Base-by-base conservation (phyloP, 2,329 filamentous ascomycete genomes). In the Colletotrichum chlorophyti region DNA sequence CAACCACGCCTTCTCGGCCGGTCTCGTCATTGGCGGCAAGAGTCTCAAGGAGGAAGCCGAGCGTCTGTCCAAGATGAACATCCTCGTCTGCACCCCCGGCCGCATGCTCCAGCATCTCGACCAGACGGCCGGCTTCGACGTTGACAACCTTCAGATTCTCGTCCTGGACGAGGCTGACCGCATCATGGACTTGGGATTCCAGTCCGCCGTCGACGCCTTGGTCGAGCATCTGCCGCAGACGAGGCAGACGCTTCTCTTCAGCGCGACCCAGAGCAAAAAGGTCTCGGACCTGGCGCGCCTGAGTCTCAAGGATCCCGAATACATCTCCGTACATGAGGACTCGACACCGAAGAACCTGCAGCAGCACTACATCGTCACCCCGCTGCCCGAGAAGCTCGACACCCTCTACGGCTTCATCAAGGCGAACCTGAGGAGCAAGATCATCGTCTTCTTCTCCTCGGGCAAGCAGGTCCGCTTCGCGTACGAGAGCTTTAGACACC, bases 111-210 rank as follows among this genome's bases (percentile, higher is more conserved):
- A 99, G 74, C 95, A 99, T 73, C 80, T 99, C 68, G 94, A 96
- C 68, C 93, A 97, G 78, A 98, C 94, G 0, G 91, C 92, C 1
- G 87, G 89, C 15, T 90, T 99, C 69, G 92, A 94, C 64, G 90
- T 94, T 63, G 90, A 95, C 71, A 95, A 96, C 70, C 74, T 99
- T 63, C 91, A 96, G 76, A 91, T 99, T 72, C 79, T 99, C 47
- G 93, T 99, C 0, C 80, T 99, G 54, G 95, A 99, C 68, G 95
- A 99, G 74, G 95, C 95, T 3, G 95, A 99, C 73, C 86, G 95
- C 34, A 97, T 97, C 69, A 87, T 99, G 83, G 95, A 99, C 69
- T 95, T 98, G 92, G 95, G 95, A 5, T 99, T 99, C 72, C 89
- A 96, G 73, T 80, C 83, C 5, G 91, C 91, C 1, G 88, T 99